A percentile compares a stretch with the other conserved stretches of the same genome.
Evolutionary conservation across 169 alveolate species (phyloP).

Genomic region (Theileria equi): DNA sequence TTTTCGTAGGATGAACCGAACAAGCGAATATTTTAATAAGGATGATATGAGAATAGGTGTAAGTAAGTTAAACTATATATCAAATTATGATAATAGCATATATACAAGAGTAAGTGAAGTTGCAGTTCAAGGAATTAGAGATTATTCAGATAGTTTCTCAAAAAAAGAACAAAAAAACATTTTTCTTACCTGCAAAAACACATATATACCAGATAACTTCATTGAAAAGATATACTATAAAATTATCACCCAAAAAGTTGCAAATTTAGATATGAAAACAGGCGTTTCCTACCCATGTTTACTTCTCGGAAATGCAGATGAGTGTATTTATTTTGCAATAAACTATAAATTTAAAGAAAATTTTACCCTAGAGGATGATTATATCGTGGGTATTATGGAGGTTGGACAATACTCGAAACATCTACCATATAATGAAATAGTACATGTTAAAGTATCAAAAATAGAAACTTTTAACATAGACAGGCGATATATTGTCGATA

Average conservation of each 20-base stretch:
- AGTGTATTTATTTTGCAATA: conserved; percentile 49
- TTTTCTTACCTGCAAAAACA: conserved; percentile 8
- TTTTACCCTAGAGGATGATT: conserved; percentile 46
- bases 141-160: background rate
- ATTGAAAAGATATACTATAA: conserved; percentile 14
- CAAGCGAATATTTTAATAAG: conserved; percentile 30
- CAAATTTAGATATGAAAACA: conserved; percentile 19
- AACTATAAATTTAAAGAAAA: conserved; percentile 23
- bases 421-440: conserved; percentile 16
- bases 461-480: background rate
- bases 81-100: conserved; percentile 46
- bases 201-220: conserved; percentile 34
- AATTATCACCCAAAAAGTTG: conserved; percentile 37
- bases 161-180: background rate
- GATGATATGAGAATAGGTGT: conserved; percentile 29
- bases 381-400: conserved; percentile 54
- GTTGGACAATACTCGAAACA: conserved; percentile 33
- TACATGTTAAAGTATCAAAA: conserved; percentile 19
- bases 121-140: background rate
- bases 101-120: conserved; percentile 38
- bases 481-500: background rate
- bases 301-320: conserved; percentile 54
- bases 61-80: conserved; percentile 50
- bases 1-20: conserved; percentile 17
- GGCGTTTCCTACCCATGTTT: conserved; percentile 36